phyloP scores from a whole-genome alignment of 805 yeast species.

The Candida oleophila region DNA sequence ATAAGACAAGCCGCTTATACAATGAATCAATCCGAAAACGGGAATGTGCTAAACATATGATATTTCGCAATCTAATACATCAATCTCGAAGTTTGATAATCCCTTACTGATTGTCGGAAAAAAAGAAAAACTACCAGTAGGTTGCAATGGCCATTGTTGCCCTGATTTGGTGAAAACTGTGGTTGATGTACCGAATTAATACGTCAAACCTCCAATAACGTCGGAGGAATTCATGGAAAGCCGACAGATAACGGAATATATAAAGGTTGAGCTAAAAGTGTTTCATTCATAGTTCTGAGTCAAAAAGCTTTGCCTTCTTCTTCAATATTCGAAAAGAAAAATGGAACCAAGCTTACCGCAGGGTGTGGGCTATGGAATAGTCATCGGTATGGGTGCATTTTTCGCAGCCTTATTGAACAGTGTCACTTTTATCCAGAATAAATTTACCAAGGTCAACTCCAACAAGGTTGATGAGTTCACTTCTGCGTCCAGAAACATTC shows the following conservation, averaged over 20 bases:
- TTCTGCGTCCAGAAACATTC: conserved; percentile 15
- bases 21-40: too few relatives aligned
- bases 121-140: background rate
- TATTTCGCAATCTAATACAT: background rate
- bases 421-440: conserved; percentile 14
- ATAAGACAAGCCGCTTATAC: too few relatives aligned
- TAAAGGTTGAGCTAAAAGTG: background rate
- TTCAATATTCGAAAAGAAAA: conserved; percentile 12
- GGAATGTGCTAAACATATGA: too few relatives aligned
- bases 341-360: conserved; percentile 16
- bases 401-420: conserved; percentile 16
- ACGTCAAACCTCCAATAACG: too few relatives aligned
- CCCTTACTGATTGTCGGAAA: background rate
- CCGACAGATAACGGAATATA: too few relatives aligned
- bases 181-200: too few relatives aligned
- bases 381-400: conserved; percentile 16
- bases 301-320: conserved; percentile 17
- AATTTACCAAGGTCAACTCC: conserved; percentile 11
- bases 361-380: conserved; percentile 17
- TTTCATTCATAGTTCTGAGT: too few relatives aligned
- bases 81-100: background rate
- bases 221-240: too few relatives aligned
- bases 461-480: conserved; percentile 17
- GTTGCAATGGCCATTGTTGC: too few relatives aligned
- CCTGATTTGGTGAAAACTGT: conserved; percentile 21